Conservation (phyloP, 257 asterid species). For the Phtheirospermum japonicum region DNA sequence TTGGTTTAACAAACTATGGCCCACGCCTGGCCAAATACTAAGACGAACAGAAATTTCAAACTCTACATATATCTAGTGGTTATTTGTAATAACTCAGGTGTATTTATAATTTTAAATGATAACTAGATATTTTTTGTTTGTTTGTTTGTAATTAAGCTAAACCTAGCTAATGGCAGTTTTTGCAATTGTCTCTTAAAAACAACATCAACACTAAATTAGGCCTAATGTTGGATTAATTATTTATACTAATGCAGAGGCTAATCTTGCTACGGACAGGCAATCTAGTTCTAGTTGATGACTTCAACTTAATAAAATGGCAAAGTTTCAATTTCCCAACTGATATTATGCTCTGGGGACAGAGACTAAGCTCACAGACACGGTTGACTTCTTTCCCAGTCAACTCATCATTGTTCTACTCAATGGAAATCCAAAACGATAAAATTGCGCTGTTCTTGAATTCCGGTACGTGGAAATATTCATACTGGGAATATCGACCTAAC, state of each 20-base stretch:
- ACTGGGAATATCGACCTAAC: constrained; percentile 64
- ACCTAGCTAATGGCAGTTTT: too few species aligned
- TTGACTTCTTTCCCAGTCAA: constrained; percentile 64
- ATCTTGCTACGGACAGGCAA: constrained; percentile 68
- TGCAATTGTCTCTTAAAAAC: too few species aligned
- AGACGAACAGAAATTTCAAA: too few species aligned
- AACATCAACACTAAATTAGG: not conserved
- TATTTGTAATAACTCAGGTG: too few species aligned
- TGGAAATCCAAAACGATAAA: constrained; percentile 64
- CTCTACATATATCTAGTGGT: too few species aligned
- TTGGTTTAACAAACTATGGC: too few species aligned
- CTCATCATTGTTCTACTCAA: constrained; percentile 55
- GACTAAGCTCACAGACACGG: constrained; percentile 75
- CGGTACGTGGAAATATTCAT: constrained; percentile 61
- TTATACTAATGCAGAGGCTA: constrained; percentile 54
- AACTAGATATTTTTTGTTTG: not conserved
- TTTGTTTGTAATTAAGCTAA: not conserved
- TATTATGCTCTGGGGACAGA: constrained; percentile 84
- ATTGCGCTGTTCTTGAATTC: constrained; percentile 53
- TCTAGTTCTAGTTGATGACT: constrained; percentile 66
- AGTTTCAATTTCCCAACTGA: constrained; percentile 92
- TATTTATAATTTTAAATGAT: too few species aligned
- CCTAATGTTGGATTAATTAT: constrained; percentile 10
- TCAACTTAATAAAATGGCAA: constrained; percentile 73
- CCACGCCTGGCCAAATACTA: too few species aligned